A percentile compares a stretch with the other conserved stretches of the same genome.
Conservation (phyloP, 2,329 filamentous ascomycete genomes). For the Calonectria pseudoreteaudii region DNA sequence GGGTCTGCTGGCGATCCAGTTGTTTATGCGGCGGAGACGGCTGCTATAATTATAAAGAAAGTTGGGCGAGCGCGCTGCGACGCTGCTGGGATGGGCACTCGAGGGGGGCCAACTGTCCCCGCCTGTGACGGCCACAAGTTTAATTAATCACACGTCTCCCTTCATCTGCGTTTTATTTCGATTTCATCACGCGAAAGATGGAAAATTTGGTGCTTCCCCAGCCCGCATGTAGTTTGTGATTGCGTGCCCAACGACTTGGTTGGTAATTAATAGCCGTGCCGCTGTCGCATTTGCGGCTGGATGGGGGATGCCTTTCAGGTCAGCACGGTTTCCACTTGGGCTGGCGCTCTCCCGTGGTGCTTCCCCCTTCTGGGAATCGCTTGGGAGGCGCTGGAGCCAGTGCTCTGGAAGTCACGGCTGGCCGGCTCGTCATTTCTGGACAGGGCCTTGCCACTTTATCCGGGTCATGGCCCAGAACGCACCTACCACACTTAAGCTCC, state of each 20-base stretch:
- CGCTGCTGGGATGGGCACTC: slow-evolving; percentile 13
- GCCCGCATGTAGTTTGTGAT: background rate
- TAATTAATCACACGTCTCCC: background rate
- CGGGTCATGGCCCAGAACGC: slow-evolving; percentile 4
- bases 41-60: slow-evolving; percentile 1
- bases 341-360: slow-evolving; percentile 9
- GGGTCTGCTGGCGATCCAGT: background rate
- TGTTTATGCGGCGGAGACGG: slow-evolving; percentile 15
- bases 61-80: background rate
- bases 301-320: background rate
- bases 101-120: slow-evolving; percentile 6
- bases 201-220: background rate
- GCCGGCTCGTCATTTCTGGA: background rate
- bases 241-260: background rate
- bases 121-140: background rate
- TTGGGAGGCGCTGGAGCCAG: background rate
- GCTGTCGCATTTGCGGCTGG: background rate
- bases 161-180: background rate
- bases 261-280: slow-evolving; percentile 7
- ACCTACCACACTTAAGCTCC: slow-evolving; percentile 26
- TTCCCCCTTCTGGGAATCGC: slow-evolving; percentile 1
- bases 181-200: background rate
- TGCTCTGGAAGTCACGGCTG: background rate
- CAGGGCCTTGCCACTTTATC: slow-evolving; percentile 7
- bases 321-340: background rate